Percentiles rank a stretch among this genome's conserved stretches.
Evolutionary conservation across 495 filamentous ascomycete genomes (phyloP).

Genomic region (Recurvomyces mirabilis): DNA sequence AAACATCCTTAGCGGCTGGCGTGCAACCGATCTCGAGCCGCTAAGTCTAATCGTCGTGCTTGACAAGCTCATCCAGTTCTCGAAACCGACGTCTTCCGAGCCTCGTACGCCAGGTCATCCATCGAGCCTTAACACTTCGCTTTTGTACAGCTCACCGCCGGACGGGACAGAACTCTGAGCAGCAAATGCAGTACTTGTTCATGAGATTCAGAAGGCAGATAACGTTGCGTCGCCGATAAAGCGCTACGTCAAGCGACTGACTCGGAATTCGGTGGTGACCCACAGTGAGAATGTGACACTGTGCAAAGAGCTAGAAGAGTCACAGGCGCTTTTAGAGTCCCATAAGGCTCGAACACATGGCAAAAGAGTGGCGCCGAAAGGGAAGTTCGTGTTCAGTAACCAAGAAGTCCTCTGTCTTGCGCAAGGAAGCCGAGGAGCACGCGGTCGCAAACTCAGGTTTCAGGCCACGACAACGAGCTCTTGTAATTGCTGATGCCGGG

Average conservation of each 20-base stretch:
- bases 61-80: neutral
- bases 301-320: neutral
- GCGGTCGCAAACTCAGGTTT: too few species aligned
- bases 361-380: neutral
- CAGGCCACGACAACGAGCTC: too few species aligned
- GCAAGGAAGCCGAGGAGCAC: too few species aligned
- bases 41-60: neutral
- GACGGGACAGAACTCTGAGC: neutral
- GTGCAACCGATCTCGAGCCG: neutral
- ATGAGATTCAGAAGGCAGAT: neutral
- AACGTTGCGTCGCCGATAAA: neutral
- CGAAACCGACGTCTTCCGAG: neutral
- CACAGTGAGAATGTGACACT: neutral
- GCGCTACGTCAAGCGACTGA: neutral
- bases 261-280: neutral
- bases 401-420: conserved; percentile 1
- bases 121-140: neutral
- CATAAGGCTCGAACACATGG: neutral
- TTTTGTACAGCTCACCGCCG: neutral
- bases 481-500: too few species aligned
- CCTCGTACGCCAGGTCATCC: neutral
- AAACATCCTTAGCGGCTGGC: conserved; percentile 3
- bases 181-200: neutral
- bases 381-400: neutral
- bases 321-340: neutral